These are phyloP conservation scores for Suillus plorans DNA, from an alignment of 768 basidiomycete genomes.

Conservation along the genomic window DNA sequence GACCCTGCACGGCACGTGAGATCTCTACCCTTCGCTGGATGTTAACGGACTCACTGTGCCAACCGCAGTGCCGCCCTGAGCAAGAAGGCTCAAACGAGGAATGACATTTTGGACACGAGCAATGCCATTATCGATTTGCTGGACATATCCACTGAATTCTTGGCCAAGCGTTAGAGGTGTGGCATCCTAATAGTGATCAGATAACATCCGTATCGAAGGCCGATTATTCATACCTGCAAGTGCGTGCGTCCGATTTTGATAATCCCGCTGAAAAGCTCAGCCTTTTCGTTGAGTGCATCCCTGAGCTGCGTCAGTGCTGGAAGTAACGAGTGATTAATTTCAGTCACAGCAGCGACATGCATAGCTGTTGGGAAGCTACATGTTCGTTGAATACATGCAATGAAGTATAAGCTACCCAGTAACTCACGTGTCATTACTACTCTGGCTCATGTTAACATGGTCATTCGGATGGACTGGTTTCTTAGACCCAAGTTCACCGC, in stretches of 20 bases:
- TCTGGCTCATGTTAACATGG: conserved; percentile 99
- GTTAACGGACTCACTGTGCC: conserved; percentile 71
- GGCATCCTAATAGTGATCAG: conserved; percentile 65
- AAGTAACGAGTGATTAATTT: conserved; percentile 74
- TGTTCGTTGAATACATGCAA: background rate
- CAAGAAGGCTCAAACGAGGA: conserved; percentile 84
- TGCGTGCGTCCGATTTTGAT: conserved; percentile 99
- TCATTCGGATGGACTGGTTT: conserved; percentile 98
- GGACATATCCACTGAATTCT: conserved; percentile 98
- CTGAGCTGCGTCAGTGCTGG: conserved; percentile 85
- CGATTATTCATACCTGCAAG: conserved; percentile 56
- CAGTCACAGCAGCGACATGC: conserved; percentile 95
- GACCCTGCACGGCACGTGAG: conserved; percentile 54
- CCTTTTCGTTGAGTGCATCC: conserved; percentile 81
- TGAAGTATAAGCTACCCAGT: background rate
- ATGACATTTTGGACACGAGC: conserved; percentile 77
- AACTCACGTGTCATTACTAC: conserved; percentile 94
- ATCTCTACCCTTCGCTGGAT: background rate
- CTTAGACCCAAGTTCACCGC: conserved; percentile 94
- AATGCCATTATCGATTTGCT: conserved; percentile 90
- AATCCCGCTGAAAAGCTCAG: conserved; percentile 82
- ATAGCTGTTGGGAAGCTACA: conserved; percentile 96
- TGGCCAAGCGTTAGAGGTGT: conserved; percentile 97
- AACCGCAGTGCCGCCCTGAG: conserved; percentile 98
- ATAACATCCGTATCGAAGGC: background rate